A percentile compares a stretch with the other conserved stretches of the same genome.
phyloP scores from a whole-genome alignment of 805 yeast species.

The Starmera pachycereana region DNA sequence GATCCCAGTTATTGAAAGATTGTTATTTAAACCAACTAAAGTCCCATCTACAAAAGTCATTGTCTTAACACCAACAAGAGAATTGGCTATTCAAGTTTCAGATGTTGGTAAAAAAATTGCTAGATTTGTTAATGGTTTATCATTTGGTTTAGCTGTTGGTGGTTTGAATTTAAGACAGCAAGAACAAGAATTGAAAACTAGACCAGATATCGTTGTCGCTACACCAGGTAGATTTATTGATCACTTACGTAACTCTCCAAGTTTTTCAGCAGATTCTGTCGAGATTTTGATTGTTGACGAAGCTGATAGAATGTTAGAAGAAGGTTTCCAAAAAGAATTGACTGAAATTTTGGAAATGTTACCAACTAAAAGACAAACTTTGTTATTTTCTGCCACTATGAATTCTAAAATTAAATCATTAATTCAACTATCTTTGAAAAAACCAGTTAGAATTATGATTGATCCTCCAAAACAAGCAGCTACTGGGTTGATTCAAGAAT shows the following conservation, averaged over 20 bases:
- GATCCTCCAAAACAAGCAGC: conserved; percentile 96
- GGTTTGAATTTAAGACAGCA: conserved; percentile 93
- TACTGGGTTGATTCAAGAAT: conserved; percentile 81
- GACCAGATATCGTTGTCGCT: conserved; percentile 96
- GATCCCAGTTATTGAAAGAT: conserved; percentile 90
- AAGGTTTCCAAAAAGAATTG: conserved; percentile 94
- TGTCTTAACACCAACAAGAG: conserved; percentile 93
- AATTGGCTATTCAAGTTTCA: conserved; percentile 89
- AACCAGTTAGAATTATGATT: conserved; percentile 91
- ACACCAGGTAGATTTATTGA: conserved; percentile 99
- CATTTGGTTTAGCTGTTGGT: conserved; percentile 96
- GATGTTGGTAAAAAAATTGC: conserved; percentile 88
- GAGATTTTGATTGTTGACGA: conserved; percentile 93
- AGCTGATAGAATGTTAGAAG: conserved; percentile 99
- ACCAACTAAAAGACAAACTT: conserved; percentile 87
- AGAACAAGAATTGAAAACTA: conserved; percentile 82
- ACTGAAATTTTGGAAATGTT: conserved; percentile 80
- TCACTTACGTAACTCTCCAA: conserved; percentile 90
- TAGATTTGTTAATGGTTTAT: conserved; percentile 59
- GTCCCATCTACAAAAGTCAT: conserved; percentile 84
- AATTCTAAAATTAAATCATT: conserved; percentile 83
- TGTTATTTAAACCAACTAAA: conserved; percentile 79
- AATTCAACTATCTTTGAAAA: conserved; percentile 77
- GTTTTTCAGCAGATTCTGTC: conserved; percentile 81
- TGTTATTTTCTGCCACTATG: conserved; percentile 97